These are phyloP conservation scores for Talaromyces stipitatus DNA, from an alignment of 495 filamentous ascomycete genomes.

Conservation along the genomic window DNA sequence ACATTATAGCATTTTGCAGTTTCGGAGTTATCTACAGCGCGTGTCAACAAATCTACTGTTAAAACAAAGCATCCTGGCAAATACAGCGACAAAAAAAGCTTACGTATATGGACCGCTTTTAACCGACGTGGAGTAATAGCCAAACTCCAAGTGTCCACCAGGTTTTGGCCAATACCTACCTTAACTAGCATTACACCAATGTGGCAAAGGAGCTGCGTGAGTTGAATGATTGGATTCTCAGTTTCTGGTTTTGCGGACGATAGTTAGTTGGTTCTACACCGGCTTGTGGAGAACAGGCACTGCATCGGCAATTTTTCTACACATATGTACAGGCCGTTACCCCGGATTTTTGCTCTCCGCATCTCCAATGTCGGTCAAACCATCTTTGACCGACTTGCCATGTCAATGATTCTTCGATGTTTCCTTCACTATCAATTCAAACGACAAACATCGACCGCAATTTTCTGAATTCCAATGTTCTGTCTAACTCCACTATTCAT, in stretches of 20 bases:
- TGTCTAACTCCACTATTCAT: not conserved
- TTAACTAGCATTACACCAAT: not conserved
- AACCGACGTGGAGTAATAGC: not conserved
- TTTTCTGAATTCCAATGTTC: not conserved
- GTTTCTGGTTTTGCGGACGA: not conserved
- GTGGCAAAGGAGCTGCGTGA: not conserved
- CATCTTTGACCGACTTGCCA: not conserved
- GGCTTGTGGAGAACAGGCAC: not conserved
- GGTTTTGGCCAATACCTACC: not conserved
- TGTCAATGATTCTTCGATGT: not conserved
- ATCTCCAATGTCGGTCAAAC: not conserved
- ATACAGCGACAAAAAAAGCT: not conserved
- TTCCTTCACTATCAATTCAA: not conserved
- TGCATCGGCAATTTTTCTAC: not conserved
- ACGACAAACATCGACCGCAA: not conserved
- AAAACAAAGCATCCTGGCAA: not conserved
- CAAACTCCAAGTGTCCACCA: not conserved
- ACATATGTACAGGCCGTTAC: not conserved
- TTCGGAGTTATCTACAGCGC: too few relatives aligned
- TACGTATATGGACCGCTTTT: too few relatives aligned
- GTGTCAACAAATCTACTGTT: not conserved
- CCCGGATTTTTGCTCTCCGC: conserved; percentile 2
- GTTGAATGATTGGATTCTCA: not conserved
- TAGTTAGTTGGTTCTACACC: not conserved
- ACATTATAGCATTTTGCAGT: too few relatives aligned